Percentiles rank a stretch among this genome's conserved stretches.
Evolutionary conservation across 768 basidiomycete species (phyloP).

Genomic region (Mycena epipterygia): DNA sequence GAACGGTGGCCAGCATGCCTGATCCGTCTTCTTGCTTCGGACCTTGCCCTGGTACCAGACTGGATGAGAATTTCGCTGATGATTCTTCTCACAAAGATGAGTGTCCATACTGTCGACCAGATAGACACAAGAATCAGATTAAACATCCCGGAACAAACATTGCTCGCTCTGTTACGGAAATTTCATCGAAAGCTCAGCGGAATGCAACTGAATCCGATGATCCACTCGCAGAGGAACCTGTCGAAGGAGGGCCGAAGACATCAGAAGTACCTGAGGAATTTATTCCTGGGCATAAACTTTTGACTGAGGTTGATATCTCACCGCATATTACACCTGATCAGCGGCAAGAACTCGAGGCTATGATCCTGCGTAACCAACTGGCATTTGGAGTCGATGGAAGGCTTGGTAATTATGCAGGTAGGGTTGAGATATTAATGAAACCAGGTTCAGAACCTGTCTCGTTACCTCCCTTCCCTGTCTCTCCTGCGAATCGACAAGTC

Average conservation of each 20-base stretch:
- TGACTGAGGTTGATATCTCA: slow-evolving; percentile 13
- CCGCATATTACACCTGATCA: not conserved
- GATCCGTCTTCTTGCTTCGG: too few species aligned
- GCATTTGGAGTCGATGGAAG: slow-evolving; percentile 49
- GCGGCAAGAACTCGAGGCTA: slow-evolving; percentile 20
- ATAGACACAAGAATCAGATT: too few species aligned
- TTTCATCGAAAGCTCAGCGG: not conserved
- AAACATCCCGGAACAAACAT: too few species aligned
- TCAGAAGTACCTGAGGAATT: not conserved
- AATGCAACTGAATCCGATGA: not conserved
- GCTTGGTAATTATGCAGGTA: slow-evolving; percentile 42
- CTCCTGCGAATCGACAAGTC: slow-evolving; percentile 44
- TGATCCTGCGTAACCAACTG: slow-evolving; percentile 27
- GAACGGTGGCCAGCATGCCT: too few species aligned
- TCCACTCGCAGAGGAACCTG: not conserved
- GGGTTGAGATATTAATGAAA: slow-evolving; percentile 43
- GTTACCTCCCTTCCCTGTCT: slow-evolving; percentile 38
- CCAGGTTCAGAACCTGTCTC: slow-evolving; percentile 44
- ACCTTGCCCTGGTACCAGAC: not conserved
- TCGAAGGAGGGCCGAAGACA: not conserved
- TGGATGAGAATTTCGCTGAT: too few species aligned
- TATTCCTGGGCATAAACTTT: not conserved
- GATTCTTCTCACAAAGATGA: too few species aligned
- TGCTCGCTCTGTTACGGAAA: slow-evolving; percentile 25
- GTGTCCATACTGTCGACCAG: too few species aligned